phyloP scores from a whole-genome alignment of 768 basidiomycete species.

The Tricholoma sp. region DNA sequence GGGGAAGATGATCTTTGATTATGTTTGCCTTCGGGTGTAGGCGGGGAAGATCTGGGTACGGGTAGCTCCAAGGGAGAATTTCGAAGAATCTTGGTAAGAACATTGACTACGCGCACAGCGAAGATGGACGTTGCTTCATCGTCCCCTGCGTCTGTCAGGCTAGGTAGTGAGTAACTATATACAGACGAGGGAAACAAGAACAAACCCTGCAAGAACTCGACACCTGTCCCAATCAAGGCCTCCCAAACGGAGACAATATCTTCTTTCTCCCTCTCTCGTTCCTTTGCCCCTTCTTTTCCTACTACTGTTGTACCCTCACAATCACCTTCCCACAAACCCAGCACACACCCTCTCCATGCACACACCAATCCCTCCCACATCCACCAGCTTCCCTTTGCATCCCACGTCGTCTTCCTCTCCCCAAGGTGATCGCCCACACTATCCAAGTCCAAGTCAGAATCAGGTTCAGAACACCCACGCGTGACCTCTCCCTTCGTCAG shows the following conservation, averaged over 20 bases:
- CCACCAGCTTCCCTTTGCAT: slow-evolving; percentile 4
- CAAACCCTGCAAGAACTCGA: slow-evolving; percentile 42
- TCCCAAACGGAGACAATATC: slow-evolving; percentile 55
- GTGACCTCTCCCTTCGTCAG: slow-evolving; percentile 55
- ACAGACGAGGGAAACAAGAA: not conserved
- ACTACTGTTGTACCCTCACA: not conserved
- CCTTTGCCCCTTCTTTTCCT: slow-evolving; percentile 2
- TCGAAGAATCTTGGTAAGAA: slow-evolving; percentile 44
- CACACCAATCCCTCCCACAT: slow-evolving; percentile 17
- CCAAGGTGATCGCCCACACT: not conserved
- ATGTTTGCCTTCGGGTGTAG: slow-evolving; percentile 8
- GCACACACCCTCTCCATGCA: slow-evolving; percentile 11
- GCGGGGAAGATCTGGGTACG: slow-evolving; percentile 16
- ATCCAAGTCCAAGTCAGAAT: slow-evolving; percentile 32
- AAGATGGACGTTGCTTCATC: slow-evolving; percentile 40
- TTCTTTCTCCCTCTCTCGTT: slow-evolving; percentile 7
- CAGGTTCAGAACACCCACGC: slow-evolving; percentile 37
- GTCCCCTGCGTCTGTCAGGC: slow-evolving; percentile 27
- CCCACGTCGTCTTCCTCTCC: not conserved
- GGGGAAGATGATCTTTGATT: not conserved
- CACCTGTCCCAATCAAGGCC: slow-evolving; percentile 46
- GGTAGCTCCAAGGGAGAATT: slow-evolving; percentile 42
- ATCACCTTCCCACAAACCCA: slow-evolving; percentile 2
- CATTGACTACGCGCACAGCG: slow-evolving; percentile 31
- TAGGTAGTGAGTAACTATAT: slow-evolving; percentile 3